Base-by-base conservation (phyloP, 2,329 filamentous ascomycete species). In the Pseudopithomyces maydicus region DNA sequence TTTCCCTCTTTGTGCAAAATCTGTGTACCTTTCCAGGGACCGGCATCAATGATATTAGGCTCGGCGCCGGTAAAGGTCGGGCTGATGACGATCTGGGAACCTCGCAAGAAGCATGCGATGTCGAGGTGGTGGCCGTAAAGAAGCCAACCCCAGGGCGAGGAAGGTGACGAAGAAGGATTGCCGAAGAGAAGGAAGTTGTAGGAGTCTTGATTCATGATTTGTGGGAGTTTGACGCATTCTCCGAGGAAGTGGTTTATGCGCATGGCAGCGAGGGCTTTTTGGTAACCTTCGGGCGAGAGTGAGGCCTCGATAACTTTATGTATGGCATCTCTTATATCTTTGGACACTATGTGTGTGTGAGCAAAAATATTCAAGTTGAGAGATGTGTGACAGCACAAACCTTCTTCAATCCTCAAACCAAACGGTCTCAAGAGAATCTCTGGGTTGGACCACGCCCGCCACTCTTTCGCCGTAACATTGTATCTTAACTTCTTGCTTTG, bases 11-110 rank as follows among this genome's bases (percentile, higher is more conserved):
- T 77, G 38, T 88, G 79, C 33, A 92, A 75, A 54, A 92, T 90
- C 3, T 83, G 78, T 0, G 87, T 90, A 6, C 89, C 90, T 1
- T 77, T 76, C 71, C 86, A 82, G 0, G 82, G 82, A 0, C 89
- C 89, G 0, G 75, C 73, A 62, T 92, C 90, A 64, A 92, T 90
- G 35, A 87, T 67, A 65, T 93, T 92, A 0, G 90, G 90, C 74
- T 94, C 90, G 0, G 90, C 90, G 53, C 90, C 90, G 0, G 89
- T 91, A 74, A 94, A 94, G 76, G 87, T 90, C 0, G 90, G 90
- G 0, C 85, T 86, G 2, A 91, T 80, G 43, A 91, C 78, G 48
- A 92, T 86, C 71, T 91, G 88, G 0, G 78, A 74, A 32, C 80
- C 80, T 67, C 87, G 84, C 54, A 92, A 80, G 69, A 92, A 89